These are phyloP conservation scores for Nyssa sinensis DNA, from an alignment of 148 eudicot species.

Conservation along the genomic window DNA sequence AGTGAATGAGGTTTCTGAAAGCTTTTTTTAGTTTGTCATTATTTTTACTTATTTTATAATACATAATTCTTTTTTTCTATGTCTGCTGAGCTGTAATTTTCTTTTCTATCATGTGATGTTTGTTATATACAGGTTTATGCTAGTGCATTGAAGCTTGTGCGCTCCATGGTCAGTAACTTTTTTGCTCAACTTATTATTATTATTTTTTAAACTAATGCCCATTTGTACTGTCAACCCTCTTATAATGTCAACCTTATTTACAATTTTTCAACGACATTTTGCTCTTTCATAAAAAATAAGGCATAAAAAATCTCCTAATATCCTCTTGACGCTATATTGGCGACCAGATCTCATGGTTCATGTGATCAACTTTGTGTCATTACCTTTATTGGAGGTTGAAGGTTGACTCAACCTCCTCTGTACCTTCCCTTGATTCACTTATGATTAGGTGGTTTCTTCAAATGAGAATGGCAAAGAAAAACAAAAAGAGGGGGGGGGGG, in stretches of 20 bases:
- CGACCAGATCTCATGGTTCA: background rate
- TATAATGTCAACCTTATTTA: too few relatives aligned
- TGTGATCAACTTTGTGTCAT: background rate
- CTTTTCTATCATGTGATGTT: slow-evolving; percentile 2
- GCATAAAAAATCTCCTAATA: too few relatives aligned
- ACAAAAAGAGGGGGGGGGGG: too few relatives aligned
- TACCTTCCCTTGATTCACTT: background rate
- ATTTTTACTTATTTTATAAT: background rate
- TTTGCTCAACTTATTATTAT: background rate
- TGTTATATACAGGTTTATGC: slow-evolving; percentile 68
- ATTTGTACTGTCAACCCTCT: too few relatives aligned
- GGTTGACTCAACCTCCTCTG: background rate
- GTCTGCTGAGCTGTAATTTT: slow-evolving; percentile 4
- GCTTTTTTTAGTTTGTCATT: background rate
- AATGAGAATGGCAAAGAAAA: background rate
- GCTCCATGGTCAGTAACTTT: slow-evolving; percentile 76
- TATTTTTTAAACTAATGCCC: too few relatives aligned
- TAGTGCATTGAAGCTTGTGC: slow-evolving; percentile 95
- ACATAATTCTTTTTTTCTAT: background rate
- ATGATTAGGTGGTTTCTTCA: background rate
- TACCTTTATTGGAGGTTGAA: background rate
- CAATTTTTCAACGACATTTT: too few relatives aligned
- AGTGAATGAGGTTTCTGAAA: background rate
- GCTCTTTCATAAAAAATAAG: too few relatives aligned
- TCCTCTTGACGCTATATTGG: too few relatives aligned